Percentiles rank a stretch among this genome's conserved stretches.
phyloP scores from a whole-genome alignment of 768 basidiomycete genomes.

The Amanita rimosa region DNA sequence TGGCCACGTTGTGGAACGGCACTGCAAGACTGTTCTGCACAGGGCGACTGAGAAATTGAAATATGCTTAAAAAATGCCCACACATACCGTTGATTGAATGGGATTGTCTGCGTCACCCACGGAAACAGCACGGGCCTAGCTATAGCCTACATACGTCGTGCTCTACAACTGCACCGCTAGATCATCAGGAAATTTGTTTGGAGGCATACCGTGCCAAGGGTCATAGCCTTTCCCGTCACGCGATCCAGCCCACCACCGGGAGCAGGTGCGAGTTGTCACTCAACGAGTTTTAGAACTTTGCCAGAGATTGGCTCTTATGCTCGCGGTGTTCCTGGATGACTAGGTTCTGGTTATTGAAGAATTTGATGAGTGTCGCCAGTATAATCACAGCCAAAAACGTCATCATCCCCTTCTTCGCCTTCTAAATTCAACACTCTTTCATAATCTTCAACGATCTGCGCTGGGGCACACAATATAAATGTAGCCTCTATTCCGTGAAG shows the following conservation, averaged over 20 bases:
- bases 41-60: background rate
- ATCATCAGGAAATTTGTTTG: background rate
- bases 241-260: background rate
- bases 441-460: too few relatives aligned
- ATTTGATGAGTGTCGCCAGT: too few relatives aligned
- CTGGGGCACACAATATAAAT: too few relatives aligned
- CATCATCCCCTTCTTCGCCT: too few relatives aligned
- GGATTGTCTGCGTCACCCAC: background rate
- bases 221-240: background rate
- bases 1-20: too few relatives aligned
- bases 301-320: background rate
- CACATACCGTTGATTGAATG: background rate
- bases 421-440: background rate
- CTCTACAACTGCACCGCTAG: background rate
- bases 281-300: constrained; percentile 2
- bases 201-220: background rate
- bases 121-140: background rate
- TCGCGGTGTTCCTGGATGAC: background rate
- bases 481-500: too few relatives aligned
- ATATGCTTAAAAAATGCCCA: too few relatives aligned
- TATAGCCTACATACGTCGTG: background rate
- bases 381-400: too few relatives aligned
- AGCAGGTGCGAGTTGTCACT: constrained; percentile 6
- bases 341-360: too few relatives aligned
- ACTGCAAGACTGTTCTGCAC: background rate